phyloP scores from a whole-genome alignment of 345 rosid genomes.

The Triadica sebifera region DNA sequence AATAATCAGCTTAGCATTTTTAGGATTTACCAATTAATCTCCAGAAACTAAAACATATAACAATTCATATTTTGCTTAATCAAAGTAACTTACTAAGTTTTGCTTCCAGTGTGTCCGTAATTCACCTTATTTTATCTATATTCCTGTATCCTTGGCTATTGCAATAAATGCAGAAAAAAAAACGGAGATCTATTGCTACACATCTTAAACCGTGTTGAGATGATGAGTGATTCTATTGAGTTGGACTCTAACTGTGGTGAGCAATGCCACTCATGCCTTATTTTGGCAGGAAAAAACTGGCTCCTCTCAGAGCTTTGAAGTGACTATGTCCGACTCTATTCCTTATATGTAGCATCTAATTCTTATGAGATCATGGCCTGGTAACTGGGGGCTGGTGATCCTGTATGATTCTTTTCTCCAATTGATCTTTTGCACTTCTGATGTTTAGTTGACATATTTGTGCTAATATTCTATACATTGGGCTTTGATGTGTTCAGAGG shows the following conservation, averaged over 20 bases:
- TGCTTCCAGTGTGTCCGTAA: neutral
- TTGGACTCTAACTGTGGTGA: conserved; percentile 17
- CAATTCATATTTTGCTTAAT: neutral
- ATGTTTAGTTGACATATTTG: neutral
- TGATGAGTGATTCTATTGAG: conserved; percentile 2
- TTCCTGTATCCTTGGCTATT: neutral
- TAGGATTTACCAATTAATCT: neutral
- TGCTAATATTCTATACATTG: neutral
- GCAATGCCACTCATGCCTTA: conserved; percentile 31
- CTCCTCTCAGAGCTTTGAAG: conserved; percentile 19
- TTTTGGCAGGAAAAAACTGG: conserved; percentile 33
- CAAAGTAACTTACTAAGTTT: neutral
- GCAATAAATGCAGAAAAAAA: neutral
- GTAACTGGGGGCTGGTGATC: conserved; percentile 9
- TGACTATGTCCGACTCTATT: conserved; percentile 8
- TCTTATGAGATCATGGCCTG: conserved; percentile 13
- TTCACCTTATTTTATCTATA: neutral
- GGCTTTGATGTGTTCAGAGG: neutral
- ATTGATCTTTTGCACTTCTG: neutral
- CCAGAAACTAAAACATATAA: neutral
- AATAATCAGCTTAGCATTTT: neutral
- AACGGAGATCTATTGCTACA: neutral
- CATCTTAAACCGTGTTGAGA: neutral
- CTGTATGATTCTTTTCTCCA: conserved; percentile 1
- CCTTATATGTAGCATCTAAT: conserved; percentile 14